Conservation (phyloP, 371 early-diverging fungal species). For the Mucor saturninus region DNA sequence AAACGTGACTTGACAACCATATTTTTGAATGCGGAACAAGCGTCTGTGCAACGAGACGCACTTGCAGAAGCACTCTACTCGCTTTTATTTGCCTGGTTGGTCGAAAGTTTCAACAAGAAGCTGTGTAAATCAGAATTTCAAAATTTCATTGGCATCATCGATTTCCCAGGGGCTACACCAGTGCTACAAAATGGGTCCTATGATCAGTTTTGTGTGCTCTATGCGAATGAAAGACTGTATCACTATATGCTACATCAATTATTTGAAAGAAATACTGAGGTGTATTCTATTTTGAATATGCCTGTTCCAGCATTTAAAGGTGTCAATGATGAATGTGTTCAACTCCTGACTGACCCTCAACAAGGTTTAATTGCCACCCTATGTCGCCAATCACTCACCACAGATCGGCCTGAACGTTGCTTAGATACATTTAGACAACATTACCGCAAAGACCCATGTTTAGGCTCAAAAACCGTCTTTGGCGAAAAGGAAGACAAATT, state of each 20-base stretch:
- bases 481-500: slow-evolving; percentile 40
- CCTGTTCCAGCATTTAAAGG: slow-evolving; percentile 31
- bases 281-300: slow-evolving; percentile 39
- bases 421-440: slow-evolving; percentile 24
- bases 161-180: slow-evolving; percentile 61
- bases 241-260: slow-evolving; percentile 64
- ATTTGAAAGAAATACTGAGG: slow-evolving; percentile 55
- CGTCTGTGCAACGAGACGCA: slow-evolving; percentile 40
- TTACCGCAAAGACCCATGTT: slow-evolving; percentile 15
- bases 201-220: slow-evolving; percentile 75
- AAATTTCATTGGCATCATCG: slow-evolving; percentile 73
- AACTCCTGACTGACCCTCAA: slow-evolving; percentile 42
- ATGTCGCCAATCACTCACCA: background rate
- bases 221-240: slow-evolving; percentile 80
- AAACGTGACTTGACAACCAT: slow-evolving; percentile 62
- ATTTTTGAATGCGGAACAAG: slow-evolving; percentile 57
- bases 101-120: slow-evolving; percentile 34
- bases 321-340: slow-evolving; percentile 45
- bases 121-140: slow-evolving; percentile 49
- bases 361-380: slow-evolving; percentile 57
- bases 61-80: slow-evolving; percentile 34
- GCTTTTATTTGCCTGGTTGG: slow-evolving; percentile 34
- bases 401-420: slow-evolving; percentile 11
- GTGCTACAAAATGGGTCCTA: slow-evolving; percentile 48
- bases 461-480: slow-evolving; percentile 7